These are phyloP conservation scores for Corylus heterophylla DNA, from an alignment of 306 rosid species.

Conservation along the genomic window DNA sequence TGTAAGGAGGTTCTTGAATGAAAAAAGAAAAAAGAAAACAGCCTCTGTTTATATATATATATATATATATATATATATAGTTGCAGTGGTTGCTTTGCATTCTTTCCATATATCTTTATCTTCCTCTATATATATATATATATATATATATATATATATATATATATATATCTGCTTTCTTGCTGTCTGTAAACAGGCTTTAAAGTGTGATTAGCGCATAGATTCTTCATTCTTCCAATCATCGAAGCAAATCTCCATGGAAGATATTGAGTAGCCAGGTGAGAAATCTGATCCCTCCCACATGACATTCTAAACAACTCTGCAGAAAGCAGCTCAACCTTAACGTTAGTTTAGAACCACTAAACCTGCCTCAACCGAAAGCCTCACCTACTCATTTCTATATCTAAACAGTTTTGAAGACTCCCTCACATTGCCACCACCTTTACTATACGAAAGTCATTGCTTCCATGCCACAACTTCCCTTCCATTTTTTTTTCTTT, in stretches of 20 bases:
- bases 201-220: neutral
- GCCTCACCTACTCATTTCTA: slow-evolving; percentile 28
- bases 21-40: neutral
- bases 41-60: neutral
- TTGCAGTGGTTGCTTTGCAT: neutral
- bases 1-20: slow-evolving; percentile 2
- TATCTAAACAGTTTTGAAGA: slow-evolving; percentile 31
- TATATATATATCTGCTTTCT: neutral
- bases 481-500: slow-evolving; percentile 12
- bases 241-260: slow-evolving; percentile 1
- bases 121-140: too few species aligned
- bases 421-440: slow-evolving; percentile 34
- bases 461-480: slow-evolving; percentile 40
- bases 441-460: slow-evolving; percentile 37
- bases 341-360: slow-evolving; percentile 10
- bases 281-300: slow-evolving; percentile 4
- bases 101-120: neutral
- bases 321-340: neutral
- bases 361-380: slow-evolving; percentile 32
- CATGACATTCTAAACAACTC: neutral
- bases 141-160: neutral
- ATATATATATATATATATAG: neutral
- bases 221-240: slow-evolving; percentile 6
- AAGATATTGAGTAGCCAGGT: slow-evolving; percentile 16
- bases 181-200: neutral